These are phyloP conservation scores for Candida vaughaniae DNA, from an alignment of 805 yeast genomes.

Conservation along the genomic window DNA sequence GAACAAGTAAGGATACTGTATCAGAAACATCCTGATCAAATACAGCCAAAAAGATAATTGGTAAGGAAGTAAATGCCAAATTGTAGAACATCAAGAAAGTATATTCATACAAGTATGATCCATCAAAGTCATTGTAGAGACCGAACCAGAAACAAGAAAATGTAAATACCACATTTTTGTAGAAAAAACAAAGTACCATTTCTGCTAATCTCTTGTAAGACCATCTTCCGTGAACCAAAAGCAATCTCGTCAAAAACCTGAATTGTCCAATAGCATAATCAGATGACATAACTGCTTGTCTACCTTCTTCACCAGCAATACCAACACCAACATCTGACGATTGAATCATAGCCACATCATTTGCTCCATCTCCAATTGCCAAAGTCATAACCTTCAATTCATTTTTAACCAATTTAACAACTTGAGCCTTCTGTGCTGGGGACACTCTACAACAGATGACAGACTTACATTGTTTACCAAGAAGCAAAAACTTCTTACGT, in stretches of 20 bases:
- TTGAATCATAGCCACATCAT: conserved; percentile 86
- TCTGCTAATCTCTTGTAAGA: conserved; percentile 72
- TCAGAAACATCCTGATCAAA: conserved; percentile 76
- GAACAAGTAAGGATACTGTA: conserved; percentile 61
- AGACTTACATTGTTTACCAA: conserved; percentile 73
- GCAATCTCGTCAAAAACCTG: conserved; percentile 59
- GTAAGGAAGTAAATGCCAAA: conserved; percentile 77
- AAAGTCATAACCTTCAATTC: conserved; percentile 70
- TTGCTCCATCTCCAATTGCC: conserved; percentile 85
- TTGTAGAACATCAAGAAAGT: conserved; percentile 78
- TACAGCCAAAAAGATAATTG: conserved; percentile 70
- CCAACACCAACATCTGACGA: conserved; percentile 86
- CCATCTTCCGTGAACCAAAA: conserved; percentile 84
- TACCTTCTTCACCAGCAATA: conserved; percentile 83
- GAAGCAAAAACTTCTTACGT: conserved; percentile 56
- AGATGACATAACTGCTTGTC: conserved; percentile 85
- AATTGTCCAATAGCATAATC: conserved; percentile 84
- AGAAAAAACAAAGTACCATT: conserved; percentile 77
- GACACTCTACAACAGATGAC: conserved; percentile 85
- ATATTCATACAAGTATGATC: conserved; percentile 73
- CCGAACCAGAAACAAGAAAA: conserved; percentile 78
- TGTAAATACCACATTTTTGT: conserved; percentile 73
- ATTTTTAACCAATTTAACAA: conserved; percentile 64
- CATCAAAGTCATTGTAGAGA: conserved; percentile 66
- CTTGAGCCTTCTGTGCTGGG: conserved; percentile 79